Evolutionary conservation across 2,329 filamentous ascomycete genomes (phyloP).

Genomic region (Periglandula ipomoeae): DNA sequence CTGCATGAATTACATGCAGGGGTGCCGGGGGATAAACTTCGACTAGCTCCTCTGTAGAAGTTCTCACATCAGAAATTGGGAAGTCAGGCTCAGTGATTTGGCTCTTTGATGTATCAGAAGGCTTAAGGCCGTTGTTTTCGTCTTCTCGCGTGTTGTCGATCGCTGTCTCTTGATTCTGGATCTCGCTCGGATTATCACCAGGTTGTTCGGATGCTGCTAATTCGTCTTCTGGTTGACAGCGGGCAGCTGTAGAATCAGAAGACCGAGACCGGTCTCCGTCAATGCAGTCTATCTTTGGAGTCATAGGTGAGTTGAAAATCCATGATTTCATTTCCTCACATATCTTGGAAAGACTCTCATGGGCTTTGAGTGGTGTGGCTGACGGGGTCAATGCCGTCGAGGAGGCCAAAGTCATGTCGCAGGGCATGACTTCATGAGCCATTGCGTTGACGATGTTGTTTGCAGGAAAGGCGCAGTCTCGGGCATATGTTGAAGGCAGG

Average conservation of each 20-base stretch:
- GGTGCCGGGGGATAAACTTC: background rate
- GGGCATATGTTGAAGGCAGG: too few species aligned
- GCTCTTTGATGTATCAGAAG: too few species aligned
- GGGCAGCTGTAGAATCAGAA: background rate
- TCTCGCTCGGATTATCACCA: too few species aligned
- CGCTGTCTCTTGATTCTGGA: too few species aligned
- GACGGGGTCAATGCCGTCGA: background rate
- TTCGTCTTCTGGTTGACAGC: background rate
- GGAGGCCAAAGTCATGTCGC: background rate
- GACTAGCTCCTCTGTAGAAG: background rate
- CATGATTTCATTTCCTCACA: constrained; percentile 6
- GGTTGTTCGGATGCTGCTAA: background rate
- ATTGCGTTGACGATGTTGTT: too few species aligned
- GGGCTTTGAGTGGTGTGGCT: background rate
- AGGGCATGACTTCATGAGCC: background rate
- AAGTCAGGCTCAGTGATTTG: background rate
- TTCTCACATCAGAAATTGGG: background rate
- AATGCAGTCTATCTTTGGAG: background rate
- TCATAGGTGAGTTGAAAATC: background rate
- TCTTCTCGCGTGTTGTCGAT: too few species aligned
- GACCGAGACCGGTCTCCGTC: background rate
- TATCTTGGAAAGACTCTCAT: constrained; percentile 1
- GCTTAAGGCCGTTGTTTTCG: too few species aligned
- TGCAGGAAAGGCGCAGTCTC: too few species aligned
- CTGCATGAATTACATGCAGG: constrained; percentile 1